Evolutionary conservation across 2,329 filamentous ascomycete genomes (phyloP).

Genomic region (Alternaria gansuensis): DNA sequence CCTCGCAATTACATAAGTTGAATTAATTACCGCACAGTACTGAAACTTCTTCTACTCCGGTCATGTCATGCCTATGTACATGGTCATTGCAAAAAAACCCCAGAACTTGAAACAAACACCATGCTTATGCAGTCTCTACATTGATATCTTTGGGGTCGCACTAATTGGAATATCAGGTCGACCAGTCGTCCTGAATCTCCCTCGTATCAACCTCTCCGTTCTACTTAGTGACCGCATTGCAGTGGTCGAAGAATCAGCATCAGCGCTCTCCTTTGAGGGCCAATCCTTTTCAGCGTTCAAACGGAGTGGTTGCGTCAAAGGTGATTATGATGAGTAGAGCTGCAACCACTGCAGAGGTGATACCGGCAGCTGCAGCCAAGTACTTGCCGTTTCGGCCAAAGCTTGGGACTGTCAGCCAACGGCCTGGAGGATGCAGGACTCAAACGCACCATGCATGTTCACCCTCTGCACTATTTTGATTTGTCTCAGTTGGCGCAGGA

Average conservation of each 20-base stretch:
- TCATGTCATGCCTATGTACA: background rate
- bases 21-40: background rate
- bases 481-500: constrained; percentile 2
- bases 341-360: constrained; percentile 72
- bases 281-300: background rate
- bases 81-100: background rate
- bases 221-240: background rate
- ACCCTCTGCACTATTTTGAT: constrained; percentile 18
- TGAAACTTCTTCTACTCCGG: background rate
- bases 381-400: constrained; percentile 76
- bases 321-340: background rate
- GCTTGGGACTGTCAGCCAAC: constrained; percentile 58
- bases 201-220: constrained; percentile 2
- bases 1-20: background rate
- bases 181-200: constrained; percentile 3
- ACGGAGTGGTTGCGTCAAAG: background rate
- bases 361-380: constrained; percentile 81
- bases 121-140: background rate
- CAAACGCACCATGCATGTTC: constrained; percentile 25
- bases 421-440: background rate
- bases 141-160: background rate
- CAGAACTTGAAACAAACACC: background rate
- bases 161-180: constrained; percentile 2
- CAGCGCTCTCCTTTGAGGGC: background rate
- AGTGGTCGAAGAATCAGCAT: background rate